Evolutionary conservation across 768 basidiomycete genomes (phyloP), one percentile per base, ranked within the genome.

Genomic region (Naganishia kalamii): DNA sequence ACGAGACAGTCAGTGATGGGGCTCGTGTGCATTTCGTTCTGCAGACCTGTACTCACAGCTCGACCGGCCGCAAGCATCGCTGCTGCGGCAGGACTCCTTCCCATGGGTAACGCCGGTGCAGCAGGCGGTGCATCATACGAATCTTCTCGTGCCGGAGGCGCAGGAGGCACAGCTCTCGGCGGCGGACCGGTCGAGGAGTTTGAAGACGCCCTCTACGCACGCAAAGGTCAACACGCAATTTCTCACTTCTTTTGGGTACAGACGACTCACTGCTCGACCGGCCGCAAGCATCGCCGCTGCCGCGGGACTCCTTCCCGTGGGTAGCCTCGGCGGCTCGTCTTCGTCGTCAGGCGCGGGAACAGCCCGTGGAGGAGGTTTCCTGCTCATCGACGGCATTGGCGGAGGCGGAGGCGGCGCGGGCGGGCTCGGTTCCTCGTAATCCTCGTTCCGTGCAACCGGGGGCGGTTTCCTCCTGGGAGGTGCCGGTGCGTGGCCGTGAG

Each of bases 11-110:
- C 41, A n/a, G n/a, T n/a, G n/a, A n/a, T n/a, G n/a, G n/a, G n/a
- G n/a, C n/a, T n/a, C n/a, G n/a, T n/a, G n/a, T n/a, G n/a, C n/a
- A n/a, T n/a, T n/a, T n/a, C n/a, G n/a, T n/a, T n/a, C n/a, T n/a
- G n/a, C n/a, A n/a, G n/a, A n/a, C n/a, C n/a, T n/a, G n/a, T 12
- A 66, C 68, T 66, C 33, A 69, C 68, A 43, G 65, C 62, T 50
- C 68, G 52, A 35, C 68, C 68, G 21, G 66, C 46, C n/a, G 66
- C 65, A 43, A 67, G 40, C 52, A 68, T 65, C 0, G 69, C 70
- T n/a, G 66, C 33, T 15, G 72, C 70, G n/a, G 75, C 73, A 6
- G 73, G 73, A 68, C 75, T 74, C 27, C 68, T 68, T 8, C 71
- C 72, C 51, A 54, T 65, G 2, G 73, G 72, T 35, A 69, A 65